Evolutionary conservation across 805 yeast species (phyloP).

Genomic region (Myxozyma neotropica): DNA sequence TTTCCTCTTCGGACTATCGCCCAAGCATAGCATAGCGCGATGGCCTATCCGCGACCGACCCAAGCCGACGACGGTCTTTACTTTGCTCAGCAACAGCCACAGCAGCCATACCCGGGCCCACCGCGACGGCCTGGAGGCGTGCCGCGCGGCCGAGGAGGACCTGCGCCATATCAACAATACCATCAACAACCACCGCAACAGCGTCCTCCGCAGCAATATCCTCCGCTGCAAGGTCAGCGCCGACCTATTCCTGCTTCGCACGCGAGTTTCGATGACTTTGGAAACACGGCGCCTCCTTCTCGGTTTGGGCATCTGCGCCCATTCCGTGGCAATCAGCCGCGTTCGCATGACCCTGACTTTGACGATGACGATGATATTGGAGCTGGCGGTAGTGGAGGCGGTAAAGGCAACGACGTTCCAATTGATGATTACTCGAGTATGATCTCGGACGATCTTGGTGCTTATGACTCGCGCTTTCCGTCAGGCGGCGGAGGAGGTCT

Average conservation of each 20-base stretch:
- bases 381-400: neutral
- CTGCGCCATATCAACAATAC: neutral
- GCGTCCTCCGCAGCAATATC: neutral
- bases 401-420: conserved; percentile 13
- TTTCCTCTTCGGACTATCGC: neutral
- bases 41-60: conserved; percentile 20
- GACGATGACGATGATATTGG: conserved; percentile 5
- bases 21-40: neutral
- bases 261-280: conserved; percentile 11
- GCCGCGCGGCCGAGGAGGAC: conserved; percentile 6
- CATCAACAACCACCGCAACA: conserved; percentile 7
- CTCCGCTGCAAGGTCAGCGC: neutral
- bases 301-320: conserved; percentile 8
- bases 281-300: conserved; percentile 2
- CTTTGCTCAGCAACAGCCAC: neutral
- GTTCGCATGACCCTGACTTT: neutral
- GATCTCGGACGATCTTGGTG: conserved; percentile 24
- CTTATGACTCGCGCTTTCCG: conserved; percentile 28
- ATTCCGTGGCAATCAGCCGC: conserved; percentile 3
- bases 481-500: conserved; percentile 19
- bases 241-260: conserved; percentile 14
- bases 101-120: neutral
- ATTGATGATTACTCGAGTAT: conserved; percentile 24
- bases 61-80: conserved; percentile 5
- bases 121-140: neutral